Conservation (phyloP, 208 protist species). For the Lotmaria passim region DNA sequence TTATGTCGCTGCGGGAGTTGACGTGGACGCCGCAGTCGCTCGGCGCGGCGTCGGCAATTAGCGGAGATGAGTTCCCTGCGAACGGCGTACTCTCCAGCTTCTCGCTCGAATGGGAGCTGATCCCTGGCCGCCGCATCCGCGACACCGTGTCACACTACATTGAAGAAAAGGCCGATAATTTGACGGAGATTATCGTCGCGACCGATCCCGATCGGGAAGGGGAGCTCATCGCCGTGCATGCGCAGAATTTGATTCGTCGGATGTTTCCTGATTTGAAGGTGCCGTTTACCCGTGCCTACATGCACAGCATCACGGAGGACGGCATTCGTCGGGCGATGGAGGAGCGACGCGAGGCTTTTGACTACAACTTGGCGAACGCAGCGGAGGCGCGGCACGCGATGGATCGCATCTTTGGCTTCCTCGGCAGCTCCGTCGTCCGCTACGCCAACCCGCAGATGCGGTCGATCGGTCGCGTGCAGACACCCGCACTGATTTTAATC, state of each 20-base stretch:
- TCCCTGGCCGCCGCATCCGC: slow-evolving; percentile 78
- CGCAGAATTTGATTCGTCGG: slow-evolving; percentile 66
- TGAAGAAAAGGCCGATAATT: slow-evolving; percentile 73
- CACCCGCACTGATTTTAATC: slow-evolving; percentile 89
- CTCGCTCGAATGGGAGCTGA: slow-evolving; percentile 77
- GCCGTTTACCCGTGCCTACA: slow-evolving; percentile 91
- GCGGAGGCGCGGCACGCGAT: slow-evolving; percentile 91
- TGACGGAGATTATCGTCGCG: slow-evolving; percentile 91
- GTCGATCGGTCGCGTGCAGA: slow-evolving; percentile 92
- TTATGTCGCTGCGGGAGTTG: slow-evolving; percentile 85
- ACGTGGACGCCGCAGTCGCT: slow-evolving; percentile 56
- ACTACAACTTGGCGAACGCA: slow-evolving; percentile 86
- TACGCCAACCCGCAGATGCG: slow-evolving; percentile 88
- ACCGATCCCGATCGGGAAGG: slow-evolving; percentile 92
- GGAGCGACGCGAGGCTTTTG: slow-evolving; percentile 66
- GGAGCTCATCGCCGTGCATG: slow-evolving; percentile 92
- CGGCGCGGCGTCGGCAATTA: not conserved
- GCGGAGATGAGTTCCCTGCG: slow-evolving; percentile 45
- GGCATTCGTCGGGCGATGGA: slow-evolving; percentile 82
- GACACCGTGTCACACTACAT: slow-evolving; percentile 84
- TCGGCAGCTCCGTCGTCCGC: slow-evolving; percentile 90
- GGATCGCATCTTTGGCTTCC: slow-evolving; percentile 92
- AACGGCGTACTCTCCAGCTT: slow-evolving; percentile 72
- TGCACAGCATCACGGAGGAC: slow-evolving; percentile 91
- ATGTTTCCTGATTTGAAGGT: slow-evolving; percentile 82